Conservation (phyloP, 768 basidiomycete genomes). For the Russula abietina region DNA sequence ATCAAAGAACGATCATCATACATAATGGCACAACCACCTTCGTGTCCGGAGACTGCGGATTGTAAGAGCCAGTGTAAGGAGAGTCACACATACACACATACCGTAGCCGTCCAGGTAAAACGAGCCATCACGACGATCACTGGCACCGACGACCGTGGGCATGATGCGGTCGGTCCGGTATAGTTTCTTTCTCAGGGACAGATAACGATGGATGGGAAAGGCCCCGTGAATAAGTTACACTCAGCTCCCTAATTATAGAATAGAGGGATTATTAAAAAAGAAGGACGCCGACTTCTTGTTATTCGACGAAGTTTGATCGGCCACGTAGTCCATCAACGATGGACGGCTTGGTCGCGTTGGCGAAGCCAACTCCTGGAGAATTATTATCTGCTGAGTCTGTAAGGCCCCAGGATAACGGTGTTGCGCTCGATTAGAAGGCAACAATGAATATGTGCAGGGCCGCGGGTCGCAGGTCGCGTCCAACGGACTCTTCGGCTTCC, state of each 20-base stretch:
- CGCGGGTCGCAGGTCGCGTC: background rate
- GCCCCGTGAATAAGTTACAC: background rate
- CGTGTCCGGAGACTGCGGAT: background rate
- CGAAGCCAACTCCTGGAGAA: conserved; percentile 3
- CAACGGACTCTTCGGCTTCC: background rate
- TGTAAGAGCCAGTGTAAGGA: background rate
- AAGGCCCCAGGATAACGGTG: background rate
- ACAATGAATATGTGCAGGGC: background rate
- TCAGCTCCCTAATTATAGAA: background rate
- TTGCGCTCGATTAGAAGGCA: background rate
- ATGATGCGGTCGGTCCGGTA: background rate
- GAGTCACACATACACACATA: background rate
- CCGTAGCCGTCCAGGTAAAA: background rate
- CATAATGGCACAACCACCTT: background rate
- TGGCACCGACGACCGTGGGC: background rate
- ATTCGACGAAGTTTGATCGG: background rate
- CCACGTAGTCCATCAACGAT: background rate
- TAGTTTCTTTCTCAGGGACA: background rate
- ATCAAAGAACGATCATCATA: background rate
- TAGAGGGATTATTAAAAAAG: background rate
- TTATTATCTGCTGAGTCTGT: background rate
- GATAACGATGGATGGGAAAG: background rate
- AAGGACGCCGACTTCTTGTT: background rate
- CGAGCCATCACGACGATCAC: background rate
- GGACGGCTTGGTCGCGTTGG: background rate